A percentile compares a stretch with the other conserved stretches of the same genome.
phyloP scores from a whole-genome alignment of 1,284 basidiomycete genomes.

The Malassezia pachydermatis region DNA sequence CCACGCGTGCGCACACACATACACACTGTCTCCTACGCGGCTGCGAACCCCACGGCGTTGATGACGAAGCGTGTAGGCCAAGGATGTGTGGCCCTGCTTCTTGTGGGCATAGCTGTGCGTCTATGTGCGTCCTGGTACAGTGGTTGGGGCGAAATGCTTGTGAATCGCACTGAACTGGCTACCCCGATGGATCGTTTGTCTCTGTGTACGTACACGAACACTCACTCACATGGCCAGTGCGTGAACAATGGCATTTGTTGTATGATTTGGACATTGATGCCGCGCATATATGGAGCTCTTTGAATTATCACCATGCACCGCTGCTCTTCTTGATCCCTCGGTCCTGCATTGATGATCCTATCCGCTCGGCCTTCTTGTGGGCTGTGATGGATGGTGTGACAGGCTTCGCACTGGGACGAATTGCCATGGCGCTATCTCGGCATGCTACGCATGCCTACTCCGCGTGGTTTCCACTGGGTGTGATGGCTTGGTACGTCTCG shows the following conservation, averaged over 20 bases:
- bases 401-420: background rate
- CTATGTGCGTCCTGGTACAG: slow-evolving; percentile 6
- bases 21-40: too few species aligned
- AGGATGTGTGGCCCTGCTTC: background rate
- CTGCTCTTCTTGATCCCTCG: slow-evolving; percentile 7
- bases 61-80: too few species aligned
- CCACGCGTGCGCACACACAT: too few species aligned
- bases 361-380: slow-evolving; percentile 3
- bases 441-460: background rate
- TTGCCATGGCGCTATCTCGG: background rate
- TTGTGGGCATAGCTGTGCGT: background rate
- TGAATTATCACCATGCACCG: slow-evolving; percentile 14
- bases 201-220: slow-evolving; percentile 5
- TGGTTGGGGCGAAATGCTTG: slow-evolving; percentile 10
- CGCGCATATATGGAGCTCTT: slow-evolving; percentile 6
- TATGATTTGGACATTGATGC: background rate
- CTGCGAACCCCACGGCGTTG: too few species aligned
- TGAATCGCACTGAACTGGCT: slow-evolving; percentile 2
- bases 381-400: slow-evolving; percentile 7
- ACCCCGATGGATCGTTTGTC: slow-evolving; percentile 10
- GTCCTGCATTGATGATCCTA: background rate
- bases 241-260: slow-evolving; percentile 7
- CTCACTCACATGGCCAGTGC: slow-evolving; percentile 6
- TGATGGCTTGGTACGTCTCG: slow-evolving; percentile 9
- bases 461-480: background rate